These are phyloP conservation scores for Castanea crenata DNA, from an alignment of 306 rosid genomes.

Conservation along the genomic window DNA sequence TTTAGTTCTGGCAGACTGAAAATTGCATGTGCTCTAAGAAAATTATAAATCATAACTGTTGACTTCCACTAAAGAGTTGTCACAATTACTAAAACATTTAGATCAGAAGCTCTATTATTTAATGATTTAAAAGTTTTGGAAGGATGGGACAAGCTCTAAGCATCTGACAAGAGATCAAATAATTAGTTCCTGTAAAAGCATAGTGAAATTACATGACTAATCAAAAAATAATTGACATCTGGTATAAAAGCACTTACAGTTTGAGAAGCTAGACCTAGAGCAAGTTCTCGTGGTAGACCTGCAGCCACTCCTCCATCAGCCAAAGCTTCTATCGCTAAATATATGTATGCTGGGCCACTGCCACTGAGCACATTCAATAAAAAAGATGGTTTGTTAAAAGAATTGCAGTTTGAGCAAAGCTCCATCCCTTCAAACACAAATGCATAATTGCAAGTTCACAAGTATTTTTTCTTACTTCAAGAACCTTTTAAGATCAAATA, in stretches of 20 bases:
- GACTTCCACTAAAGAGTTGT: neutral
- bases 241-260: slow-evolving; percentile 63
- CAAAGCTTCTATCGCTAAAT: slow-evolving; percentile 90
- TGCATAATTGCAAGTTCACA: neutral
- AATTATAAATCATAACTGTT: neutral
- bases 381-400: slow-evolving; percentile 2
- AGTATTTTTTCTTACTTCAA: neutral
- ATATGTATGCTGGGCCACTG: slow-evolving; percentile 93
- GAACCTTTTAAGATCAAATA: neutral
- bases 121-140: neutral
- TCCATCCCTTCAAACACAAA: neutral
- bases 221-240: neutral
- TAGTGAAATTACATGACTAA: slow-evolving; percentile 5
- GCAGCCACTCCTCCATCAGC: slow-evolving; percentile 99
- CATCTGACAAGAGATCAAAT: neutral
- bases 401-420: neutral
- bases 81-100: neutral
- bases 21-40: neutral
- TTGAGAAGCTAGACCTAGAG: slow-evolving; percentile 86
- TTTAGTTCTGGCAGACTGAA: neutral
- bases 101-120: neutral
- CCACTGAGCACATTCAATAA: slow-evolving; percentile 64
- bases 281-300: slow-evolving; percentile 90
- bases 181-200: neutral
- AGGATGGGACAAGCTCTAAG: neutral